phyloP scores from a whole-genome alignment of 73 alveolate genomes.

The Blepharisma japonicum region DNA sequence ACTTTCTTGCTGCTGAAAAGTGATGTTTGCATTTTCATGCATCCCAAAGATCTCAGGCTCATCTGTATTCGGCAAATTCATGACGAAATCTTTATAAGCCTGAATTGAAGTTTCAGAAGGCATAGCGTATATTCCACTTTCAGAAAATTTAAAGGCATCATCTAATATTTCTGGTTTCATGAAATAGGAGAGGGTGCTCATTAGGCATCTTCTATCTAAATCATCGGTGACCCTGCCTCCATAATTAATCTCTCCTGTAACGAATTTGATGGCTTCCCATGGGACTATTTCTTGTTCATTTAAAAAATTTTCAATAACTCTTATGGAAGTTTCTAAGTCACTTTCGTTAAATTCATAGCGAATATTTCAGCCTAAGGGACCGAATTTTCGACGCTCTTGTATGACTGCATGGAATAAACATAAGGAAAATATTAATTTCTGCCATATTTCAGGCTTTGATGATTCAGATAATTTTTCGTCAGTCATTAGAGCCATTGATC shows the following conservation, averaged over 20 bases:
- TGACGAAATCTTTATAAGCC: conserved; percentile 69
- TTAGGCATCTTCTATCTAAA: conserved; percentile 93
- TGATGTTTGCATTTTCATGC: conserved; percentile 99
- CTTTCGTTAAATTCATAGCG: conserved; percentile 98
- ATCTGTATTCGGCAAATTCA: conserved; percentile 83
- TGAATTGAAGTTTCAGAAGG: conserved; percentile 80
- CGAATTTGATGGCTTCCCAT: conserved; percentile 94
- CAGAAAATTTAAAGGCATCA: conserved; percentile 59
- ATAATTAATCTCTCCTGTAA: conserved; percentile 96
- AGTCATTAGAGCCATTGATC: conserved; percentile 75
- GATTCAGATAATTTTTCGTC: conserved; percentile 78
- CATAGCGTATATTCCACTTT: conserved; percentile 79
- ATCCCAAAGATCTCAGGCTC: conserved; percentile 98
- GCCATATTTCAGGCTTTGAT: conserved; percentile 79
- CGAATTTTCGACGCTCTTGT: conserved; percentile 98
- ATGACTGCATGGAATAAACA: conserved; percentile 99
- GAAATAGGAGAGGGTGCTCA: conserved; percentile 61
- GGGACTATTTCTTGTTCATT: conserved; percentile 92
- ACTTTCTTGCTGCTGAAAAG: conserved; percentile 80
- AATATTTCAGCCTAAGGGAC: conserved; percentile 99
- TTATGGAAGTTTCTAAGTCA: conserved; percentile 97
- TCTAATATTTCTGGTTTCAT: conserved; percentile 64
- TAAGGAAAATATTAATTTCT: conserved; percentile 92
- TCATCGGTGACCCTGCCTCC: conserved; percentile 99
- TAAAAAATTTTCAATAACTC: conserved; percentile 89